These are phyloP conservation scores for Kwoniella shandongensis DNA, from an alignment of 768 basidiomycete genomes.

Conservation along the genomic window DNA sequence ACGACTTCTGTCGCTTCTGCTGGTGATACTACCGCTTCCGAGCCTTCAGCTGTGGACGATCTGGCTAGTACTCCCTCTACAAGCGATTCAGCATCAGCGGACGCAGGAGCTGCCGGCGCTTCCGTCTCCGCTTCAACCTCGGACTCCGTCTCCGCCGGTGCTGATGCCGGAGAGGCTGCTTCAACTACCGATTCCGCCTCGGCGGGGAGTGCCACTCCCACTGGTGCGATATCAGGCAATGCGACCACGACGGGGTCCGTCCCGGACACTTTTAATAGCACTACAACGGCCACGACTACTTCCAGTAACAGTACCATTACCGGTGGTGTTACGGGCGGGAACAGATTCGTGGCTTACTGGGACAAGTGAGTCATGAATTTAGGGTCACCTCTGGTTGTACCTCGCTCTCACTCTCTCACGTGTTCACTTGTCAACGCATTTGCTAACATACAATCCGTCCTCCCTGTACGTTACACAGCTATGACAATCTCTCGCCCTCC, in stretches of 20 bases:
- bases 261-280: too few species aligned
- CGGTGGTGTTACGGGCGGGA: not conserved
- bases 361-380: constrained; percentile 22
- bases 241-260: too few species aligned
- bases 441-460: too few species aligned
- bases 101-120: not conserved
- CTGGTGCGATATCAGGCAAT: too few species aligned
- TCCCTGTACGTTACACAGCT: constrained; percentile 8
- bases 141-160: not conserved
- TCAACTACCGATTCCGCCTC: not conserved
- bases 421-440: too few species aligned
- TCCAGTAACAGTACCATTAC: not conserved
- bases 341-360: constrained; percentile 28
- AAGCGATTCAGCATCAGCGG: not conserved
- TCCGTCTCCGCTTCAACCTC: not conserved
- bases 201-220: not conserved
- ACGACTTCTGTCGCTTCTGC: too few species aligned
- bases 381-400: too few species aligned
- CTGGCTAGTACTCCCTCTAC: too few species aligned
- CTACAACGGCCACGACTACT: too few species aligned
- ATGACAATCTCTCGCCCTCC: constrained; percentile 7
- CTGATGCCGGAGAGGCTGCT: not conserved
- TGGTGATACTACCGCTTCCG: too few species aligned
- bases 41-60: too few species aligned
- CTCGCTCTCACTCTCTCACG: not conserved